Base-by-base conservation (phyloP, 306 rosid genomes). In the Luffa acutangula region DNA sequence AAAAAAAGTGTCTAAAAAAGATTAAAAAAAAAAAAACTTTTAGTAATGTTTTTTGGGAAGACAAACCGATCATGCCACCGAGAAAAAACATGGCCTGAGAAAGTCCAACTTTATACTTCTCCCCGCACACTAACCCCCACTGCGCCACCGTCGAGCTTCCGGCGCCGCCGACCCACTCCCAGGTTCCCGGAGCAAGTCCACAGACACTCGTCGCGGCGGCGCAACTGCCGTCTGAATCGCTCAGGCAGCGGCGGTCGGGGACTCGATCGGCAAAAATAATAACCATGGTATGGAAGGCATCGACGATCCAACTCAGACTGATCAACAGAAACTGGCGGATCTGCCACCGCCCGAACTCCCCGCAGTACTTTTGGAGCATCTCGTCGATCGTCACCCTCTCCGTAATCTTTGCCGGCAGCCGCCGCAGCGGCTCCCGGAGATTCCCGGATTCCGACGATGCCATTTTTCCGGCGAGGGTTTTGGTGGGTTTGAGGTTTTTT, bases 51-150 rank as follows among this genome's bases (percentile, higher is more conserved):
- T 25, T 25, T 25, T 25, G 31, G 31, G 10, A 53, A 13, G 14
- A 88, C 90, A 81, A 10, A 93, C 97, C 97, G 46, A 93, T 88
- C 96, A 93, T 88, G 54, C 96, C 88, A 80, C 97, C 96, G 77
- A 90, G 89, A 73, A 93, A 93, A 88, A 93, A 93, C 67, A 88
- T n/a, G 75, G 96, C 91, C 71, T 93, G 97, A 9, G 86, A 92
- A 15, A 93, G 72, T 46, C 97, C 97, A 36, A 93, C 91, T 73
- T 77, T 91, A 49, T 76, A 93, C 83, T 93, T 93, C 1, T 89
- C 91, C 7, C 85, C 90, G 59, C 97, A 93, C 82, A 93, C 17
- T 85, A 93, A 54, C 0, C 83, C 89, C 96, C 96, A 93, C 79
- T 93, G 87, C 0, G 89, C 20, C 14, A 93, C 91, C 1, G 96